Evolutionary conservation across 2,329 filamentous ascomycete species (phyloP).

Genomic region (Chaetomiaceae sp.): DNA sequence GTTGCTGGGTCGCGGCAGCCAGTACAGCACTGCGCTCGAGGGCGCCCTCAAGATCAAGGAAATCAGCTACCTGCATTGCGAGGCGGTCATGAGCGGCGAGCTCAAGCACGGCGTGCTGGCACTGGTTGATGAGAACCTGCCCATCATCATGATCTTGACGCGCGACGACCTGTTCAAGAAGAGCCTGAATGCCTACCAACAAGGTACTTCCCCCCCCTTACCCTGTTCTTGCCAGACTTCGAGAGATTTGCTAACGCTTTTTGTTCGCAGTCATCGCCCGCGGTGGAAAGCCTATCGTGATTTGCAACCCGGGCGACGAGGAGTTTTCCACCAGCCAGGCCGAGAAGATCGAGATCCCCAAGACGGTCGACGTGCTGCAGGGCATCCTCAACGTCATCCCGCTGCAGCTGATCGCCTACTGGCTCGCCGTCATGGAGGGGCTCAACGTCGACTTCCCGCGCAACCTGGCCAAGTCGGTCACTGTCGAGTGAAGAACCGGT

Average conservation of each 20-base stretch:
- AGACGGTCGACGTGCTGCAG: slow-evolving; percentile 91
- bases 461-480: slow-evolving; percentile 98
- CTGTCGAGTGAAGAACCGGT: slow-evolving; percentile 70
- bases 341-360: slow-evolving; percentile 95
- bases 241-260: too few species aligned
- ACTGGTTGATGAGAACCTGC: slow-evolving; percentile 94
- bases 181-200: slow-evolving; percentile 99
- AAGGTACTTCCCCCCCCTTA: slow-evolving; percentile 62
- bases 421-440: slow-evolving; percentile 92
- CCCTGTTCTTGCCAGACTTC: too few species aligned
- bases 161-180: slow-evolving; percentile 95
- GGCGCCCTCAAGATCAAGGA: slow-evolving; percentile 99
- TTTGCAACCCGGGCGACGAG: slow-evolving; percentile 84
- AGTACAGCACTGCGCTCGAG: slow-evolving; percentile 95
- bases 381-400: slow-evolving; percentile 97
- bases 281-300: slow-evolving; percentile 92
- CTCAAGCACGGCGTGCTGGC: slow-evolving; percentile 98
- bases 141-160: slow-evolving; percentile 99
- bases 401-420: slow-evolving; percentile 96
- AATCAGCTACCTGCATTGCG: slow-evolving; percentile 98
- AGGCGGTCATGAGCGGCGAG: slow-evolving; percentile 99
- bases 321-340: slow-evolving; percentile 86
- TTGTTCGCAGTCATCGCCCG: slow-evolving; percentile 73
- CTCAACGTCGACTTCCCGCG: slow-evolving; percentile 98
- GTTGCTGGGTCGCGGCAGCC: slow-evolving; percentile 86